These are phyloP conservation scores for Wickerhamiella sorbophila DNA, from an alignment of 805 yeast genomes.

Conservation along the genomic window DNA sequence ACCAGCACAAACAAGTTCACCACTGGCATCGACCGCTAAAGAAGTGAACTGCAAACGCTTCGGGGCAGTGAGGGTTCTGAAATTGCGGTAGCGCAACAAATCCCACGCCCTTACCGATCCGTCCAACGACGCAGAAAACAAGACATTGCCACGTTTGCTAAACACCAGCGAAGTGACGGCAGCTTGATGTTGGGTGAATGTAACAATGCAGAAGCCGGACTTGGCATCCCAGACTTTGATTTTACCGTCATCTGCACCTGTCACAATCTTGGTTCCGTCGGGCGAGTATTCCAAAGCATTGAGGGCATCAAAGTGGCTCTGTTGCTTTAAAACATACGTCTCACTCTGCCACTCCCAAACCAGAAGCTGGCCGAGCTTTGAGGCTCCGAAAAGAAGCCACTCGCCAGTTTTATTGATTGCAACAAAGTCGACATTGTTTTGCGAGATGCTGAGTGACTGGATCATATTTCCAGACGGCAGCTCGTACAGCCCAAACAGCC, in stretches of 20 bases:
- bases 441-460: conserved; percentile 86
- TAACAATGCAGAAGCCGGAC: conserved; percentile 84
- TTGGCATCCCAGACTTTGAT: conserved; percentile 91
- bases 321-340: conserved; percentile 86
- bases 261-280: conserved; percentile 82
- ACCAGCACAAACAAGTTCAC: conserved; percentile 93
- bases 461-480: conserved; percentile 33
- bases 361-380: conserved; percentile 77
- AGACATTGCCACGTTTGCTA: conserved; percentile 78
- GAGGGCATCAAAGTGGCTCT: conserved; percentile 89
- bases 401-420: conserved; percentile 74
- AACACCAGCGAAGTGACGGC: conserved; percentile 80
- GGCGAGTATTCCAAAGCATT: conserved; percentile 80
- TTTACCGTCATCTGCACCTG: conserved; percentile 94
- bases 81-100: conserved; percentile 78
- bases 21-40: conserved; percentile 92
- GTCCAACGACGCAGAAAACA: conserved; percentile 83
- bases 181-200: conserved; percentile 81
- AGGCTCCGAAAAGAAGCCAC: conserved; percentile 93
- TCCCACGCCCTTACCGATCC: conserved; percentile 99
- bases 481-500: conserved; percentile 85
- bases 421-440: conserved; percentile 73
- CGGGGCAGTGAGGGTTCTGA: conserved; percentile 87
- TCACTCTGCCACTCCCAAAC: conserved; percentile 99
- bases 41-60: conserved; percentile 75